These are phyloP conservation scores for Alliaria petiolata DNA, from an alignment of 345 rosid genomes.

Conservation along the genomic window DNA sequence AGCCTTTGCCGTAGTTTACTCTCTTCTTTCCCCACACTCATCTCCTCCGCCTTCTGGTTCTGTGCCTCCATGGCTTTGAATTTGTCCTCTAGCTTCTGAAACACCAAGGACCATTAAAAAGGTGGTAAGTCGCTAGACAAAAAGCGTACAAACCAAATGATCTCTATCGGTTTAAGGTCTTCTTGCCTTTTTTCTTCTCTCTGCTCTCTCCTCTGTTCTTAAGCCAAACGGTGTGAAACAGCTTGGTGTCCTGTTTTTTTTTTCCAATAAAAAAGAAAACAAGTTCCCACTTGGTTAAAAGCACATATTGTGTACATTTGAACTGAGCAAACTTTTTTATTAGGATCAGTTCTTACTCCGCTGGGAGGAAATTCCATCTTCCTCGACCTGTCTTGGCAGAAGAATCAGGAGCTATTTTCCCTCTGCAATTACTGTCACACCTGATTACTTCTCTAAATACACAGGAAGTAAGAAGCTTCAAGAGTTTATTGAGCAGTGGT, in stretches of 20 bases:
- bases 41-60: conserved; percentile 48
- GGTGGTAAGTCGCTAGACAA: neutral
- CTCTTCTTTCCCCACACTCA: conserved; percentile 62
- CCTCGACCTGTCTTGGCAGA: conserved; percentile 51
- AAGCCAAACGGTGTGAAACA: conserved; percentile 59
- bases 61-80: conserved; percentile 52
- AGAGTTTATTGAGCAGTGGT: neutral
- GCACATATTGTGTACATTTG: conserved; percentile 44
- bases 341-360: conserved; percentile 52
- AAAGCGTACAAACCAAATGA: neutral
- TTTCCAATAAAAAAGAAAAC: conserved; percentile 2
- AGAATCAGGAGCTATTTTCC: conserved; percentile 37
- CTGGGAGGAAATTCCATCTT: conserved; percentile 66
- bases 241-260: conserved; percentile 52
- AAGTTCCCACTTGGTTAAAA: neutral
- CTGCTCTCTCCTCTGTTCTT: conserved; percentile 83
- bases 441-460: conserved; percentile 19
- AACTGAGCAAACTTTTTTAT: conserved; percentile 14
- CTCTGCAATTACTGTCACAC: conserved; percentile 44
- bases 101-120: neutral
- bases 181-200: conserved; percentile 76
- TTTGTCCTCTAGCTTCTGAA: conserved; percentile 77
- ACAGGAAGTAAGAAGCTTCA: neutral
- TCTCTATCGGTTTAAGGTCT: neutral
- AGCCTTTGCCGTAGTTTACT: conserved; percentile 57